Evolutionary conservation across 2,329 filamentous ascomycete genomes (phyloP), one percentile per base, ranked within the genome.

Genomic region (Bipolaris oryzae): DNA sequence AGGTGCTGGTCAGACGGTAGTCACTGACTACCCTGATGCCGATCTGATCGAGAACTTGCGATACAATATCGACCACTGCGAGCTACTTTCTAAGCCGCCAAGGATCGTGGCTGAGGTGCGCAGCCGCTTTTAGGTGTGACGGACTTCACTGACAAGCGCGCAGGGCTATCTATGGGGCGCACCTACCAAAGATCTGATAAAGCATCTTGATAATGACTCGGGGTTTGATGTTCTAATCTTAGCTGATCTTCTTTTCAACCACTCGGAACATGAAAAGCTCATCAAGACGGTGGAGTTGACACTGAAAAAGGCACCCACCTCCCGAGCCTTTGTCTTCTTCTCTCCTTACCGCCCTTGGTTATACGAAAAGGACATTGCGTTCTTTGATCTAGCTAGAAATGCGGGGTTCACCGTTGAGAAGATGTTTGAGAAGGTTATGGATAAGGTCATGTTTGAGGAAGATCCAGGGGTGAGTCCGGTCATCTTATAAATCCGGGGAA

Each of bases 311-410:
- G 75, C 78, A 3, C 67, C 74, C 3, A 79, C 79, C 1, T 85
- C 88, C 46, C 83, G 82, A 51, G 92, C 92, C 2, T 85, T 93
- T 67, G 92, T 97, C 7, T 96, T 97, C 76, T 98, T 97, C 79
- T 96, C 93, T 0, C 93, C 91, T 18, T 96, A 98, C 77, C 84
- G 95, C 61, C 93, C 94, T 1, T 97, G 93, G 93, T 80, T 97
- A 71, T 82, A 90, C 68, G 84, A 92, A 61, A 90, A 92, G 75
- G 95, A 96, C 70, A 81, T 96, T 73, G 85, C 84, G 3, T 97
- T 97, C 79, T 97, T 97, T 72, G 89, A 92, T 46, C 71, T 92
- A 55, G 90, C 89, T 4, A 81, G 85, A 57, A 84, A 85, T 49
- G 82, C 81, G 46, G 92, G 92, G 0, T 90, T 97, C 58, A 77